Evolutionary conservation across 2,329 filamentous ascomycete genomes (phyloP).

Genomic region (Ilyonectria mors-panacis): DNA sequence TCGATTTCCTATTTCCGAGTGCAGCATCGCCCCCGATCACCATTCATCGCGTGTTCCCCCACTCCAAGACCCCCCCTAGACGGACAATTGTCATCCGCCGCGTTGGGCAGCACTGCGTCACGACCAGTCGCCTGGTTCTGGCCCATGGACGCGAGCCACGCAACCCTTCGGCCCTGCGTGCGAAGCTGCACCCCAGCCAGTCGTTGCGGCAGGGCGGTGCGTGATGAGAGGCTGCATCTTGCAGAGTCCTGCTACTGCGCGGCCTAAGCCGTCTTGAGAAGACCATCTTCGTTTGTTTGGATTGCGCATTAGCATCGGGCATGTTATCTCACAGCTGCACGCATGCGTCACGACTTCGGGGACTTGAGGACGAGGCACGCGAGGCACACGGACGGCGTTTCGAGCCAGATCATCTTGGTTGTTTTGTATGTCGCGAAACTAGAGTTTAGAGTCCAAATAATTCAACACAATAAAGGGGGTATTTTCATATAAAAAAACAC

Average conservation of each 20-base stretch:
- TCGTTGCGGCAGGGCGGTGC: conserved; percentile 27
- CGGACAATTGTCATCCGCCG: conserved; percentile 32
- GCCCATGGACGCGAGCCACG: conserved; percentile 22
- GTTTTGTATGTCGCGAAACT: conserved; percentile 34
- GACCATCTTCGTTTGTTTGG: conserved; percentile 2
- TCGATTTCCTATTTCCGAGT: conserved; percentile 6
- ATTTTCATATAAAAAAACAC: conserved; percentile 45
- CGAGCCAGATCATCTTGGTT: conserved; percentile 26
- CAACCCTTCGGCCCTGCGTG: conserved; percentile 11
- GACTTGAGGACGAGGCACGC: conserved; percentile 10
- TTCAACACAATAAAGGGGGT: conserved; percentile 37
- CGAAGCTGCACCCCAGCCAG: conserved; percentile 25
- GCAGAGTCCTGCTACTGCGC: conserved; percentile 8
- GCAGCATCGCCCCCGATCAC: neutral
- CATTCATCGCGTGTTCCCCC: neutral
- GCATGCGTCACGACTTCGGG: conserved; percentile 17
- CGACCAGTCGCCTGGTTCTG: conserved; percentile 11
- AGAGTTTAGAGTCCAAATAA: conserved; percentile 36
- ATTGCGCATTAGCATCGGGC: conserved; percentile 1
- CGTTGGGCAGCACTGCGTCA: conserved; percentile 48
- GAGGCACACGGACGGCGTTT: conserved; percentile 13
- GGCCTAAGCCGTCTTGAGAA: conserved; percentile 15
- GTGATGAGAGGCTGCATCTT: conserved; percentile 13
- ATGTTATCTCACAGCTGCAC: conserved; percentile 4
- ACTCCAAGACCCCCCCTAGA: conserved; percentile 25